Evolutionary conservation across 768 basidiomycete species (phyloP), one percentile per base, ranked within the genome.

Genomic region (Cystofilobasidium ferigula): DNA sequence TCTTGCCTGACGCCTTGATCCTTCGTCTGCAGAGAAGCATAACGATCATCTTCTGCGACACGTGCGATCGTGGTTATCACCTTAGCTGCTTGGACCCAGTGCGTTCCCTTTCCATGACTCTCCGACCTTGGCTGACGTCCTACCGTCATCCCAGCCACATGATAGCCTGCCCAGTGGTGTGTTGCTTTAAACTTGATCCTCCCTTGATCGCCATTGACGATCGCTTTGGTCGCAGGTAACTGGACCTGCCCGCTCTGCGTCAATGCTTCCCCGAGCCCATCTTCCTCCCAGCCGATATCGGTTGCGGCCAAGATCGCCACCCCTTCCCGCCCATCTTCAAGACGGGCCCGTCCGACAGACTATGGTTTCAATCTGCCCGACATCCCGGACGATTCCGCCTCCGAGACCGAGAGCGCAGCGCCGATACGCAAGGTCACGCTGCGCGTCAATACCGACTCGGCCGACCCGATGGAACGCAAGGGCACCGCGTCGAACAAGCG

Each of bases 41-140:
- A n/a, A n/a, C n/a, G n/a, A n/a, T n/a, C n/a, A n/a, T 98, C 61
- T 87, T 97, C 71, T 98, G 94, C 75, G 94, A 98, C 80, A 83
- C 80, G 63, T 98, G 94, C 76, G 94, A 98, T 79, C 81, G 90
- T 59, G 76, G 76, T 16, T 73, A 70, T 65, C 76, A 77, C 66
- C 69, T 70, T 45, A 72, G 71, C 63, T 77, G 76, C 62, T 51
- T 69, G 20, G 64, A 71, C 60, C 74, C 75, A 30, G 67, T 68
- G 30, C 45, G 67, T 61, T 20, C 9, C 28, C 18, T 3, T 3
- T 45, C 0, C 22, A n/a, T 40, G 6, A 36, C 6, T 7, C 24
- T 28, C 20, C 32, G 14, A 12, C 8, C 38, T 36, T 3, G 5
- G 24, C 18, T 36, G 28, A 16, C 30, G 14, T 38, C 24, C 36